phyloP scores from a whole-genome alignment of 768 basidiomycete genomes.

The Hemileccinum rubropunctum region DNA sequence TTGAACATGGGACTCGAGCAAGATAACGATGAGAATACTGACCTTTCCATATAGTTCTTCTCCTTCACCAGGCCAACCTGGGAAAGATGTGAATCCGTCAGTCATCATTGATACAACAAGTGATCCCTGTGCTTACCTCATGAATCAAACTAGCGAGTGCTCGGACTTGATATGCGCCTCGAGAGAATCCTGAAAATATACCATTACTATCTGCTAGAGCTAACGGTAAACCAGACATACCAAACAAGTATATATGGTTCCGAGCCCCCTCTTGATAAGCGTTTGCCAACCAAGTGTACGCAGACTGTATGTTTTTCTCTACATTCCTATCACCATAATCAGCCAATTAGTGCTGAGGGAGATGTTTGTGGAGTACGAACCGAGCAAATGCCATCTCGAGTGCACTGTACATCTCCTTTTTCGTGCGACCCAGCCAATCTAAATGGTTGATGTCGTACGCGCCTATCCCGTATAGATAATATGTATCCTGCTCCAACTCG shows the following conservation, averaged over 20 bases:
- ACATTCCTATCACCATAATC: not conserved
- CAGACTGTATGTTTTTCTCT: conserved; percentile 1
- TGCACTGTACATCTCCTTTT: not conserved
- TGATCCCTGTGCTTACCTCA: conserved; percentile 13
- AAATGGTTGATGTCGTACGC: conserved; percentile 6
- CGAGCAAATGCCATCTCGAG: conserved; percentile 1
- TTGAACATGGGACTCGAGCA: not conserved
- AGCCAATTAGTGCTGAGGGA: not conserved
- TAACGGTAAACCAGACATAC: conserved; percentile 12
- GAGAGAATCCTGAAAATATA: conserved; percentile 36
- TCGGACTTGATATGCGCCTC: conserved; percentile 42
- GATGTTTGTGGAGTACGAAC: not conserved
- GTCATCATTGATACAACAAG: not conserved
- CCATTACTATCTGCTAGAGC: not conserved
- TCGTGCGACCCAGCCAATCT: not conserved
- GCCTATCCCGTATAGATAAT: conserved; percentile 34
- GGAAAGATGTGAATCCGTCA: not conserved
- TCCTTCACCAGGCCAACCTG: not conserved
- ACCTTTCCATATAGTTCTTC: not conserved
- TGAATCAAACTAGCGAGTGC: conserved; percentile 37
- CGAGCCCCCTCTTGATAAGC: conserved; percentile 4
- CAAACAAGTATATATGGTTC: conserved; percentile 36
- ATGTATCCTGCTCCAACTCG: conserved; percentile 17
- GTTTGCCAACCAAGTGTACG: conserved; percentile 4
- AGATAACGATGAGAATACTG: not conserved